phyloP scores from a whole-genome alignment of 2,329 filamentous ascomycete species.

The Penicillium sp. region DNA sequence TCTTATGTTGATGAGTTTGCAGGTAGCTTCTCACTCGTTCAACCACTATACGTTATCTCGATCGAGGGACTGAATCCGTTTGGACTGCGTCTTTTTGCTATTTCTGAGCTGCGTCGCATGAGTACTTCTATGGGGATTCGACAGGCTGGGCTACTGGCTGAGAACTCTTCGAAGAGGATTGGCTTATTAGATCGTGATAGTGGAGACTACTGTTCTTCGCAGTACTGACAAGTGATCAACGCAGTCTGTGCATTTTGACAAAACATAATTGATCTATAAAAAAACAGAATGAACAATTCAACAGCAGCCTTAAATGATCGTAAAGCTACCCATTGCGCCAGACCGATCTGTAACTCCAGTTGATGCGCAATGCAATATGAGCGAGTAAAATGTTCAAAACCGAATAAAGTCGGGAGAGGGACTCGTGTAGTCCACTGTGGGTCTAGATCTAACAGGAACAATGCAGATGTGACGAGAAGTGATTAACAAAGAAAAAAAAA shows the following conservation, averaged over 20 bases:
- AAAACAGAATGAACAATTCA: background rate
- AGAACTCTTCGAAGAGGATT: background rate
- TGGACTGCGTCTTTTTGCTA: background rate
- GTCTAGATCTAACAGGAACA: constrained; percentile 1
- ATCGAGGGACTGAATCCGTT: background rate
- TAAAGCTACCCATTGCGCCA: constrained; percentile 18
- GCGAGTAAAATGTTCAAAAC: background rate
- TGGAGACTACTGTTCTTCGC: background rate
- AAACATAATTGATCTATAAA: background rate
- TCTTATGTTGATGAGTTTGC: background rate
- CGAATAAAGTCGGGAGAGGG: background rate
- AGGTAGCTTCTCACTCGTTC: background rate
- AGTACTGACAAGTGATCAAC: background rate
- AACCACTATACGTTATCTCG: background rate
- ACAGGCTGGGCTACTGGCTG: background rate
- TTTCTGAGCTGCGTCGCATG: background rate
- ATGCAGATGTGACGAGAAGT: constrained; percentile 3
- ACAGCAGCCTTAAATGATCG: background rate
- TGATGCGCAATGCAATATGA: constrained; percentile 27
- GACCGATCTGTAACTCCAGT: constrained; percentile 28
- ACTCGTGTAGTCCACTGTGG: constrained; percentile 1
- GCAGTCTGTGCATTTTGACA: background rate
- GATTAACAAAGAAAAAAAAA: background rate
- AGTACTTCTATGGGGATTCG: background rate
- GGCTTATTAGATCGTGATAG: background rate